Percentiles rank a stretch among this genome's conserved stretches.
Conservation (phyloP, 768 basidiomycete species). For the Lanmaoa rubissima region DNA sequence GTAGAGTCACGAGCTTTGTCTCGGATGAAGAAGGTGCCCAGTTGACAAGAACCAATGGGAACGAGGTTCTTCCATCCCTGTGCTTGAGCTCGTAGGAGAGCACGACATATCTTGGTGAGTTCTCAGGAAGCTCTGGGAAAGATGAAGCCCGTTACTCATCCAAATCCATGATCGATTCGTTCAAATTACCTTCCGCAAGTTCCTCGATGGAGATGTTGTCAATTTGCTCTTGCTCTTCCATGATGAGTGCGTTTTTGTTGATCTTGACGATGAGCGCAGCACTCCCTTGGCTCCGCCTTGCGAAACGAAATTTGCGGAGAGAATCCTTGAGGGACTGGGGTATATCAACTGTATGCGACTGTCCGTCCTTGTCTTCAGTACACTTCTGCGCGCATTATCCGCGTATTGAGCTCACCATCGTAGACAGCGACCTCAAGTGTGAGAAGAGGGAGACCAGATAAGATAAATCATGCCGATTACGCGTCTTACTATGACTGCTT, state of each 20-base stretch:
- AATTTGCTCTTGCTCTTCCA: conserved; percentile 83
- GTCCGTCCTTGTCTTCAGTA: neutral
- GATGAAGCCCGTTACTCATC: neutral
- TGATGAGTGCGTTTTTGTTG: conserved; percentile 74
- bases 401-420: conserved; percentile 23
- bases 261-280: conserved; percentile 89
- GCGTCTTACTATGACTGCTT: neutral
- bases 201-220: conserved; percentile 77
- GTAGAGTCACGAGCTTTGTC: conserved; percentile 71
- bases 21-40: conserved; percentile 83
- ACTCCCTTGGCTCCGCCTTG: conserved; percentile 59
- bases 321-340: conserved; percentile 73
- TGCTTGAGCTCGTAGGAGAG: conserved; percentile 82
- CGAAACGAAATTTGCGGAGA: conserved; percentile 82
- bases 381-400: neutral
- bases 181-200: conserved; percentile 71
- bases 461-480: neutral
- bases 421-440: neutral
- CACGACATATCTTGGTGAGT: conserved; percentile 81
- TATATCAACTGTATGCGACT: conserved; percentile 73
- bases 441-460: neutral
- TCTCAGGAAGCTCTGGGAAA: conserved; percentile 76
- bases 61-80: conserved; percentile 78
- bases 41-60: conserved; percentile 83
- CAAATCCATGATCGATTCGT: neutral